Evolutionary conservation across 495 filamentous ascomycete species (phyloP).

Genomic region (Penicillium alfredii): DNA sequence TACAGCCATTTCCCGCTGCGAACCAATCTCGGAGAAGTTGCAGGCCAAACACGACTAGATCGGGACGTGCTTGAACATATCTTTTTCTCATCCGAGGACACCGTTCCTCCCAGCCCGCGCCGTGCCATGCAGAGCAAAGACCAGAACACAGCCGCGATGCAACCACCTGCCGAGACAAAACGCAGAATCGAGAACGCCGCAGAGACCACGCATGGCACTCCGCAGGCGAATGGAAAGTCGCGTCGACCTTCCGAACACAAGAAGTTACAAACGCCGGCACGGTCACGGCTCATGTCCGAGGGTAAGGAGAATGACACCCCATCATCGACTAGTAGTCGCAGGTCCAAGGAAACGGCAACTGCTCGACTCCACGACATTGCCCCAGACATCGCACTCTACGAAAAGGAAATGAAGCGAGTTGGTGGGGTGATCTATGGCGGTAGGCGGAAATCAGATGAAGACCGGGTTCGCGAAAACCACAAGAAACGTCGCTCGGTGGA

Average conservation of each 20-base stretch:
- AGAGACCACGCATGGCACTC: conserved; percentile 22
- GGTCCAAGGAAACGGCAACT: conserved; percentile 77
- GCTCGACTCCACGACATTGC: conserved; percentile 69
- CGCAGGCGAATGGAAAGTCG: conserved; percentile 23
- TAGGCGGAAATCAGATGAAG: conserved; percentile 46
- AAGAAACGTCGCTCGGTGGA: conserved; percentile 40
- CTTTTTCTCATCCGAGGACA: conserved; percentile 45
- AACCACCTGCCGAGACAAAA: conserved; percentile 15
- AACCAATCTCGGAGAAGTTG: conserved; percentile 88
- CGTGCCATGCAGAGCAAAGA: conserved; percentile 34
- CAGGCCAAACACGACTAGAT: conserved; percentile 75
- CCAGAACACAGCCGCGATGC: conserved; percentile 26
- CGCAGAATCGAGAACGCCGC: conserved; percentile 11
- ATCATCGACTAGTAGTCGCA: conserved; percentile 68
- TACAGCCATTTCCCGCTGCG: conserved; percentile 79
- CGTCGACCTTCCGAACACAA: conserved; percentile 22
- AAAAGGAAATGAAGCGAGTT: conserved; percentile 87
- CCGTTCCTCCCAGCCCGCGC: conserved; percentile 15
- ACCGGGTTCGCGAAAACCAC: conserved; percentile 29
- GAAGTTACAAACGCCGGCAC: conserved; percentile 43
- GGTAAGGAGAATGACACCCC: conserved; percentile 89
- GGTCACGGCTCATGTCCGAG: conserved; percentile 33
- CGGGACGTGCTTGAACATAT: conserved; percentile 45
- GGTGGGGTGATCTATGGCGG: conserved; percentile 79
- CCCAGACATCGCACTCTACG: conserved; percentile 77